These are phyloP conservation scores for Fraxinus velutina DNA, from an alignment of 305 asterid species.

Conservation along the genomic window DNA sequence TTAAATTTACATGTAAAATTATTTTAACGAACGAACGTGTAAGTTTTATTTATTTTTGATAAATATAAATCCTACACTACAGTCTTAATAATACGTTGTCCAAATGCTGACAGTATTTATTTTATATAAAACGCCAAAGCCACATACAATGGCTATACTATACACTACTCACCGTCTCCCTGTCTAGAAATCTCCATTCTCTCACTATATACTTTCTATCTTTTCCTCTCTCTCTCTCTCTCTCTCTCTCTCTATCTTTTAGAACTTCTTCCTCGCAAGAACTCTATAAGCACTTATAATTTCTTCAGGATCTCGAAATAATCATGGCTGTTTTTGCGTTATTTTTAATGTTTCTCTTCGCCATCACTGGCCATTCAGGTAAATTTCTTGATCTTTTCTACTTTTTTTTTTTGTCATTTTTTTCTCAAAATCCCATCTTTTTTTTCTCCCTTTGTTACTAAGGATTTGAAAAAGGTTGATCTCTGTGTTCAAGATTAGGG, in stretches of 20 bases:
- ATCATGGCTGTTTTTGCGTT: slow-evolving; percentile 22
- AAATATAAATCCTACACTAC: too few species aligned
- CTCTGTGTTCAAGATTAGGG: not conserved
- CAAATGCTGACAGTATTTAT: not conserved
- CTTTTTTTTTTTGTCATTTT: not conserved
- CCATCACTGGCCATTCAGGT: slow-evolving; percentile 21
- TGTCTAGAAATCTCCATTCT: slow-evolving; percentile 40
- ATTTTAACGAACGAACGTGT: too few species aligned
- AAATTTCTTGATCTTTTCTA: not conserved
- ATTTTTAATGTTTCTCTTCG: slow-evolving; percentile 12
- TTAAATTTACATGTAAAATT: too few species aligned
- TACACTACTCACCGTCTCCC: slow-evolving; percentile 25
- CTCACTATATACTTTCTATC: not conserved
- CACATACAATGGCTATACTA: not conserved
- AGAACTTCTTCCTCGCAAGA: slow-evolving; percentile 12
- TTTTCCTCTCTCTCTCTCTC: not conserved
- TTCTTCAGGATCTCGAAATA: slow-evolving; percentile 23
- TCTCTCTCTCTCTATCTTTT: slow-evolving; percentile 16
- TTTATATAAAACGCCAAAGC: not conserved
- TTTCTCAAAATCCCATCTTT: not conserved
- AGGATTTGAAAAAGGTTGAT: not conserved
- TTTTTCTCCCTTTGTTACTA: not conserved
- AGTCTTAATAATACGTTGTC: not conserved
- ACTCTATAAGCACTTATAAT: slow-evolving; percentile 11
- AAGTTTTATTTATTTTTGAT: too few species aligned